Evolutionary conservation across 345 rosid genomes (phyloP).

Genomic region (Eucalyptus fibrosa): DNA sequence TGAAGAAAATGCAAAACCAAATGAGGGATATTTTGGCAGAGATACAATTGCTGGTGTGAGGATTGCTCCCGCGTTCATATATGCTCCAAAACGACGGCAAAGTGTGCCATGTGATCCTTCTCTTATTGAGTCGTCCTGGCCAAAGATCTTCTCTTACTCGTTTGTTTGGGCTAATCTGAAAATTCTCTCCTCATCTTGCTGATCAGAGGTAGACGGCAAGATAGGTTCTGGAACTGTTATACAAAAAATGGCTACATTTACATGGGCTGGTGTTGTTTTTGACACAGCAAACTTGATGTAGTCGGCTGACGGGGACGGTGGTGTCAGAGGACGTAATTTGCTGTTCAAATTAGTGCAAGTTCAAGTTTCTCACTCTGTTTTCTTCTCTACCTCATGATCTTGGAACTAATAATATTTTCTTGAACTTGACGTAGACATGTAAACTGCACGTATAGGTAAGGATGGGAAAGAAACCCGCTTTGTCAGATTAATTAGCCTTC

Average conservation of each 20-base stretch:
- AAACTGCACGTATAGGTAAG: not conserved
- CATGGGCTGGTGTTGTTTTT: not conserved
- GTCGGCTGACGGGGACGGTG: accelerated
- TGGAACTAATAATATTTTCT: not conserved
- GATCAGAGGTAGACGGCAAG: not conserved
- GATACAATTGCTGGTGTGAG: not conserved
- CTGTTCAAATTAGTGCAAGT: not conserved
- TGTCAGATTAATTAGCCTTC: not conserved
- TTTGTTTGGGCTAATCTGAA: not conserved
- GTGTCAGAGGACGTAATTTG: accelerated
- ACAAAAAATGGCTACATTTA: not conserved
- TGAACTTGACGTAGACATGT: not conserved
- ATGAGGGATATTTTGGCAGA: not conserved
- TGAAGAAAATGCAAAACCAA: not conserved
- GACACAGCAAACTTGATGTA: not conserved
- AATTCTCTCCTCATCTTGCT: not conserved
- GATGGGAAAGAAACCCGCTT: not conserved
- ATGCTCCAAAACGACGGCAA: accelerated
- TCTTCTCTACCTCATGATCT: not conserved
- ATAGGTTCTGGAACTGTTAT: not conserved
- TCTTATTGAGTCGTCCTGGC: not conserved
- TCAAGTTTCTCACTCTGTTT: not conserved
- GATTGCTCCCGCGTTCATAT: not conserved
- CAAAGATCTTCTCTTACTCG: not conserved
- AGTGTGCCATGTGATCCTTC: not conserved